Conservation (phyloP, 768 basidiomycete genomes). For the Amanita rimosa region DNA sequence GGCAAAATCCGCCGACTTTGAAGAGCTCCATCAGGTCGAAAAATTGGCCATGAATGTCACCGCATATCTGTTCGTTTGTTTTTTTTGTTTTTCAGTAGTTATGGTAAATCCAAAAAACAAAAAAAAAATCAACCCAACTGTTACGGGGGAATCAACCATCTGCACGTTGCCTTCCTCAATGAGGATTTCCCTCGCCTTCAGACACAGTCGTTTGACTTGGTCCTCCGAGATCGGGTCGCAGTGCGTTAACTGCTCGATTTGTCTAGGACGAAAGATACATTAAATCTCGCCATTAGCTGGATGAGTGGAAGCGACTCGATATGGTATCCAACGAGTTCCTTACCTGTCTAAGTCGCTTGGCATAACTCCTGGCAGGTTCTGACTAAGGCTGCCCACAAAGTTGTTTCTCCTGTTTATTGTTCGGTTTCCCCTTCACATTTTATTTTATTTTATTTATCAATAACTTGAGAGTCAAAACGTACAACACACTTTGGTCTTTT, state of each 20-base stretch:
- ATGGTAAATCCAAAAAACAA: too few species aligned
- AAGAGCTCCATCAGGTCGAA: slow-evolving; percentile 95
- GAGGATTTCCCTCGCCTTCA: slow-evolving; percentile 92
- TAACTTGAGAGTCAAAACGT: neutral
- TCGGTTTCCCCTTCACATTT: neutral
- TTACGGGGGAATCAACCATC: slow-evolving; percentile 90
- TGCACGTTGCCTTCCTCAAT: slow-evolving; percentile 99
- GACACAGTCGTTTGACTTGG: slow-evolving; percentile 88
- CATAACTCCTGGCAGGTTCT: slow-evolving; percentile 17
- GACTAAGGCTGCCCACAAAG: neutral
- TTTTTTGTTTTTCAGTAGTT: slow-evolving; percentile 7
- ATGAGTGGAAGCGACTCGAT: neutral
- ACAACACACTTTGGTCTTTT: slow-evolving; percentile 1
- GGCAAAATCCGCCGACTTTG: slow-evolving; percentile 85
- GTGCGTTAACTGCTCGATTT: slow-evolving; percentile 87
- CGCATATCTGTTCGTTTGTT: slow-evolving; percentile 52
- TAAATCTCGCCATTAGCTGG: neutral
- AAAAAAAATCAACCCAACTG: slow-evolving; percentile 45
- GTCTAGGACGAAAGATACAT: slow-evolving; percentile 33
- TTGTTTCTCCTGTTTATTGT: neutral
- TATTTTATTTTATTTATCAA: neutral
- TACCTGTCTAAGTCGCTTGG: slow-evolving; percentile 49
- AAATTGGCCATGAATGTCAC: slow-evolving; percentile 97
- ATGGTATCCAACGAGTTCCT: slow-evolving; percentile 14
- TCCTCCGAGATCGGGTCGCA: slow-evolving; percentile 96